Evolutionary conservation across 2,329 filamentous ascomycete genomes (phyloP), one percentile per base, ranked within the genome.

Genomic region (Aquanectria penicillioides): DNA sequence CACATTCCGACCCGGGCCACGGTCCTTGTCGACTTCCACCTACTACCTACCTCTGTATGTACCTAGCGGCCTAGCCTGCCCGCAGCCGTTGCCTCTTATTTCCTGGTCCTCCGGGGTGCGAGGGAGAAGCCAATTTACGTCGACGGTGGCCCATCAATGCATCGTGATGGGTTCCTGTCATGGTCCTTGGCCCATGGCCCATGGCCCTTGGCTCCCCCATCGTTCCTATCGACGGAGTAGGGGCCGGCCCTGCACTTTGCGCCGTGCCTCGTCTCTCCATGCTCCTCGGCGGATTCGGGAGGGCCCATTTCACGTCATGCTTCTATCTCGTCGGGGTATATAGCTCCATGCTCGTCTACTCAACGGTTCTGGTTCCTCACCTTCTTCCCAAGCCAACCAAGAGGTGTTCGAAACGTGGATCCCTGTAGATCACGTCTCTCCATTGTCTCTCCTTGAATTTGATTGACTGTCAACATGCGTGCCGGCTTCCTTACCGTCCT

Each of bases 391-490:
- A 50, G 33, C 44, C 57, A 60, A 47, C 36, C 25, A 36, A 18
- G 23, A 49, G 36, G 28, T 53, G 47, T 56, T 48, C n/a, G n/a
- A 55, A 57, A 44, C 57, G 29, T 50, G 28, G 33, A 44, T 54
- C 64, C 56, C 17, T 64, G 50, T 54, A 40, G 11, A 37, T 63
- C 37, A 52, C 41, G 17, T 10, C 11, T 40, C 7, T 36, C 36
- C 8, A 31, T 37, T 26, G 47, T 43, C 40, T 43, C 20, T 18
- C 15, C n/a, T n/a, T n/a, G n/a, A n/a, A n/a, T 10, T 48, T 58
- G 28, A 53, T 61, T 53, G 38, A 62, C 28, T 28, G 31, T 48
- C 44, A 59, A 22, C 33, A 69, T 69, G 67, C 67, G 65, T 59
- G 65, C 52, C 26, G 44, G 44, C 44, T 52, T 60, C 40, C 22